Conservation (phyloP, 257 asterid genomes). For the Nicotiana knightiana region DNA sequence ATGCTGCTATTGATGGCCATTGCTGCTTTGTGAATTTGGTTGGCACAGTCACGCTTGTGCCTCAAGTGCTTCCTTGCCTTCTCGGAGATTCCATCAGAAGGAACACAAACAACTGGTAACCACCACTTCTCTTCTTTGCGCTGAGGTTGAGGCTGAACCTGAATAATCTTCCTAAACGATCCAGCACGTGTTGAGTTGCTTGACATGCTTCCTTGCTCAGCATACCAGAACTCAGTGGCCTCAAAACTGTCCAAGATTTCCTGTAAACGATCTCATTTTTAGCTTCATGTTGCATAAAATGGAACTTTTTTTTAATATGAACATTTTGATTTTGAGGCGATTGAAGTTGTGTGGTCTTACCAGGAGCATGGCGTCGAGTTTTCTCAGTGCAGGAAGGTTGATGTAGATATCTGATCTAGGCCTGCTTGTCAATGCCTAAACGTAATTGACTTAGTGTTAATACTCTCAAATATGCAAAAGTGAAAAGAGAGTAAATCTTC, state of each 20-base stretch:
- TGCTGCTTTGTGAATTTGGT: conserved; percentile 90
- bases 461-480: neutral
- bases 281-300: neutral
- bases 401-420: conserved; percentile 77
- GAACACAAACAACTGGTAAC: conserved; percentile 77
- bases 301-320: neutral
- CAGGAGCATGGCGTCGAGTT: conserved; percentile 77
- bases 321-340: neutral
- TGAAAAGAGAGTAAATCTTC: neutral
- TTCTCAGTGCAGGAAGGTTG: conserved; percentile 75
- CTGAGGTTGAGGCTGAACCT: conserved; percentile 49
- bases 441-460: conserved; percentile 1
- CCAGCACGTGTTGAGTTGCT: conserved; percentile 54
- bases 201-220: conserved; percentile 70
- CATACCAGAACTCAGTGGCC: conserved; percentile 84
- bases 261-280: conserved; percentile 27
- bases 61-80: conserved; percentile 48
- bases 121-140: conserved; percentile 85
- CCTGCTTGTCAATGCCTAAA: conserved; percentile 66
- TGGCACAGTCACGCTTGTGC: conserved; percentile 62
- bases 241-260: conserved; percentile 71
- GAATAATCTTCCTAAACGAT: conserved; percentile 54
- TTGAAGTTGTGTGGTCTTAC: conserved; percentile 30
- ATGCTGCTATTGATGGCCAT: conserved; percentile 71
- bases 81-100: conserved; percentile 60